Percentiles rank a stretch among this genome's conserved stretches.
Evolutionary conservation across 208 protist species (phyloP).

Genomic region (Acanthamoeba castellanii): DNA sequence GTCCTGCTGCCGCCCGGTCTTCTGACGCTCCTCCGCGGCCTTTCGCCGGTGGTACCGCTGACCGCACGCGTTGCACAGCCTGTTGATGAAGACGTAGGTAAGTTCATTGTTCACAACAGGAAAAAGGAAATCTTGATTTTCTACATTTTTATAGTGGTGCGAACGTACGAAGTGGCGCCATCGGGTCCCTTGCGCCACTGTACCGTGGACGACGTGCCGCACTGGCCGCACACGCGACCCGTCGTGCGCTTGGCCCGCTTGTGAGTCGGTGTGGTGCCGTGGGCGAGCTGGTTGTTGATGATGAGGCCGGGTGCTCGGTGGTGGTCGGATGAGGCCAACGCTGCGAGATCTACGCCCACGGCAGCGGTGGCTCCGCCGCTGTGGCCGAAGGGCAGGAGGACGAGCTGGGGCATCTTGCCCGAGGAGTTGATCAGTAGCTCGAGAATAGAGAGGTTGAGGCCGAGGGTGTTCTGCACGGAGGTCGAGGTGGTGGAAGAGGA

Average conservation of each 20-base stretch:
- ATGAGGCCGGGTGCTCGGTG: background rate
- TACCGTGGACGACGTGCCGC: background rate
- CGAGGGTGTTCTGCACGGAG: background rate
- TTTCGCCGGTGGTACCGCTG: constrained; percentile 17
- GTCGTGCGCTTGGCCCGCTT: constrained; percentile 13
- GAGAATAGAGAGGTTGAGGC: background rate
- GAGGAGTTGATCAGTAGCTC: background rate
- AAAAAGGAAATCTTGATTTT: too few species aligned
- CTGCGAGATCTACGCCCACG: background rate
- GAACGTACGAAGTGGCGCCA: constrained; percentile 25
- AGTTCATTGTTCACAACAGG: background rate
- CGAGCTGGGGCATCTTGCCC: background rate
- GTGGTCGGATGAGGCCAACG: background rate
- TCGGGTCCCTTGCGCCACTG: constrained; percentile 49
- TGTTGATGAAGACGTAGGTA: background rate
- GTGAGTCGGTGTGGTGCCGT: background rate
- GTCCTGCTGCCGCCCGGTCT: background rate
- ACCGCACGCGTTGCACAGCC: background rate
- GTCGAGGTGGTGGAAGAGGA: background rate
- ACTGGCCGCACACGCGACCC: constrained; percentile 21
- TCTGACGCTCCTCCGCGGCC: constrained; percentile 19
- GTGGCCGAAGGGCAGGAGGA: background rate
- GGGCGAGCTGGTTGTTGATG: background rate
- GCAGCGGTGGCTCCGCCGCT: background rate
- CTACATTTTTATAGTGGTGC: too few species aligned